A percentile compares a stretch with the other conserved stretches of the same genome.
phyloP scores from a whole-genome alignment of 2,329 filamentous ascomycete genomes.

The Dactylellina cionopaga region DNA sequence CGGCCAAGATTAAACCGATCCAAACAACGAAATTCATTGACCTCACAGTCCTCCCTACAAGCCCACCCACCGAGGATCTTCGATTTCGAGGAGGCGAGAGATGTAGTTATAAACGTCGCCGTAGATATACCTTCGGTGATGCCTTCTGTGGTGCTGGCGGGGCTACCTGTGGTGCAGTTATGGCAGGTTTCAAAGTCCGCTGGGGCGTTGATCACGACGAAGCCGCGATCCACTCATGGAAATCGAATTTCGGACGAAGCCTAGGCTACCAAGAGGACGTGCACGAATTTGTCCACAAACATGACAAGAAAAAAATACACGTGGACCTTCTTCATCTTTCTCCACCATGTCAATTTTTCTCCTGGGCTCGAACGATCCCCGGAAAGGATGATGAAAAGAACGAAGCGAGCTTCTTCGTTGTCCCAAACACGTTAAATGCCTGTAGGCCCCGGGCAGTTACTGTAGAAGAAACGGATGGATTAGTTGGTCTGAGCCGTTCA shows the following conservation, averaged over 20 bases:
- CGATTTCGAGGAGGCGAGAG: not conserved
- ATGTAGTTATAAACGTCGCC: not conserved
- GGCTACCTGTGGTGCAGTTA: constrained; percentile 71
- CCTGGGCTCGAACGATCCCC: constrained; percentile 72
- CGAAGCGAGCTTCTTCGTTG: constrained; percentile 66
- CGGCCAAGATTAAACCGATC: not conserved
- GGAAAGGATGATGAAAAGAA: constrained; percentile 74
- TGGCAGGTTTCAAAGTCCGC: constrained; percentile 69
- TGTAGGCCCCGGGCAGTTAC: constrained; percentile 75
- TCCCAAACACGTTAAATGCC: constrained; percentile 68
- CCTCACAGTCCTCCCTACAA: not conserved
- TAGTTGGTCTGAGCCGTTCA: constrained; percentile 59
- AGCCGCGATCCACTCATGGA: constrained; percentile 69
- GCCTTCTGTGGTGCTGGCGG: constrained; percentile 79
- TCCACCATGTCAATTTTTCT: constrained; percentile 81
- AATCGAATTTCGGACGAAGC: constrained; percentile 67
- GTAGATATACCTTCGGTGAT: constrained; percentile 74
- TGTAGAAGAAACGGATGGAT: constrained; percentile 80
- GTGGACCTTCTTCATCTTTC: constrained; percentile 78
- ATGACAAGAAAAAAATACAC: constrained; percentile 56
- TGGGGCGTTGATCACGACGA: constrained; percentile 73
- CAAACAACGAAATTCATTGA: not conserved
- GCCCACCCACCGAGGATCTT: not conserved
- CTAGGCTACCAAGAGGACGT: constrained; percentile 65
- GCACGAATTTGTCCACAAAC: constrained; percentile 64